Evolutionary conservation across 2,329 filamentous ascomycete species (phyloP).

Genomic region (Penicillium sp.): DNA sequence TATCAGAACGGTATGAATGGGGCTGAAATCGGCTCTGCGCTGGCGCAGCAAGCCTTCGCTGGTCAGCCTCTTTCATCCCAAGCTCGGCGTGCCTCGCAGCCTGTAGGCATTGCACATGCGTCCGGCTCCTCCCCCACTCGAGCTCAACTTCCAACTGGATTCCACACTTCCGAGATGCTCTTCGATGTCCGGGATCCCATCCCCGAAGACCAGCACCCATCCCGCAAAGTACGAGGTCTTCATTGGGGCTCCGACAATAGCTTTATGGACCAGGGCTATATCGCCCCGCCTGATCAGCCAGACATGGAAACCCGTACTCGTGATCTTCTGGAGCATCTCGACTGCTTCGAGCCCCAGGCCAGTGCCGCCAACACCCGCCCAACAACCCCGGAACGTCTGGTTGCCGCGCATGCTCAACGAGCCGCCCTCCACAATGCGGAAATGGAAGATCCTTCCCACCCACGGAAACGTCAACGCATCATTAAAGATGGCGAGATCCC

Average conservation of each 20-base stretch:
- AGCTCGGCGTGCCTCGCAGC: constrained; percentile 18
- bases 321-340: constrained; percentile 60
- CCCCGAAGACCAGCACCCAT: constrained; percentile 41
- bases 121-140: constrained; percentile 18
- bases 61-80: constrained; percentile 24
- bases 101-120: constrained; percentile 23
- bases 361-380: constrained; percentile 65
- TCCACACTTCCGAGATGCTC: constrained; percentile 44
- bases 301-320: constrained; percentile 62
- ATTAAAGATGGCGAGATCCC: constrained; percentile 46
- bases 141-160: constrained; percentile 33
- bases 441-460: constrained; percentile 30
- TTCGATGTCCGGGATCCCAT: constrained; percentile 42
- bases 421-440: constrained; percentile 9
- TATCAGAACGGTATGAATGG: constrained; percentile 42
- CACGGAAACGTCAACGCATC: constrained; percentile 38
- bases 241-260: constrained; percentile 72
- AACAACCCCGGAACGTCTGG: constrained; percentile 56
- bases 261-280: constrained; percentile 66
- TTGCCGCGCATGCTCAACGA: constrained; percentile 13
- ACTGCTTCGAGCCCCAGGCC: constrained; percentile 60
- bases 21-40: constrained; percentile 33
- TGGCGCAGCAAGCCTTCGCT: constrained; percentile 35
- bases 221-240: constrained; percentile 49
- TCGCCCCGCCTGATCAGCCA: constrained; percentile 61